These are phyloP conservation scores for Chlamydomonas urium DNA, from an alignment of 139 green algal genomes.

Conservation along the genomic window DNA sequence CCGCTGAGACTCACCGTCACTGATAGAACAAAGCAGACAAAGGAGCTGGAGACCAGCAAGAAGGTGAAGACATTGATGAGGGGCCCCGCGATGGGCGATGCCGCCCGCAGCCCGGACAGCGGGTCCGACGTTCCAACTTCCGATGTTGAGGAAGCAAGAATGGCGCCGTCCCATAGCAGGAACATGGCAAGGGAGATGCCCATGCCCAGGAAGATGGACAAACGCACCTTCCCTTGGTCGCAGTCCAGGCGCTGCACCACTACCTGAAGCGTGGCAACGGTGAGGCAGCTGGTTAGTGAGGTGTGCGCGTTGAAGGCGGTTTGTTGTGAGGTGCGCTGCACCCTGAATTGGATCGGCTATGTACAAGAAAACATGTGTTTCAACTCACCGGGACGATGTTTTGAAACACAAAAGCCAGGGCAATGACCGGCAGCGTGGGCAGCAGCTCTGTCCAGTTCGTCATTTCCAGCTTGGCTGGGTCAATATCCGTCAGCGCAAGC, in stretches of 20 bases:
- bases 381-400: constrained; percentile 61
- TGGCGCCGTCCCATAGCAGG: constrained; percentile 62
- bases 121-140: background rate
- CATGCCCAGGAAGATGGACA: constrained; percentile 47
- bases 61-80: constrained; percentile 50
- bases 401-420: constrained; percentile 63
- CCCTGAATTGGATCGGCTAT: background rate
- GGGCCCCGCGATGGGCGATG: constrained; percentile 6
- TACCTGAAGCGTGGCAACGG: constrained; percentile 15
- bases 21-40: constrained; percentile 38
- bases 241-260: constrained; percentile 49
- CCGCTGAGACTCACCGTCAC: background rate
- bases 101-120: too few species aligned
- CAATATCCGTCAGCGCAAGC: background rate
- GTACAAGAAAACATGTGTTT: background rate
- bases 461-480: constrained; percentile 3
- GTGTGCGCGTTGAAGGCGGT: too few species aligned
- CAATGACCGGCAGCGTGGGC: constrained; percentile 56
- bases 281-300: background rate
- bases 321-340: too few species aligned
- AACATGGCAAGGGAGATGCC: constrained; percentile 73
- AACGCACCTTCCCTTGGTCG: constrained; percentile 48
- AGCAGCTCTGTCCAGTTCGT: constrained; percentile 49
- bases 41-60: constrained; percentile 65
- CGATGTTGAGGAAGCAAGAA: constrained; percentile 42